Base-by-base conservation (phyloP, 257 asterid genomes). In the Mitragyna speciosa region DNA sequence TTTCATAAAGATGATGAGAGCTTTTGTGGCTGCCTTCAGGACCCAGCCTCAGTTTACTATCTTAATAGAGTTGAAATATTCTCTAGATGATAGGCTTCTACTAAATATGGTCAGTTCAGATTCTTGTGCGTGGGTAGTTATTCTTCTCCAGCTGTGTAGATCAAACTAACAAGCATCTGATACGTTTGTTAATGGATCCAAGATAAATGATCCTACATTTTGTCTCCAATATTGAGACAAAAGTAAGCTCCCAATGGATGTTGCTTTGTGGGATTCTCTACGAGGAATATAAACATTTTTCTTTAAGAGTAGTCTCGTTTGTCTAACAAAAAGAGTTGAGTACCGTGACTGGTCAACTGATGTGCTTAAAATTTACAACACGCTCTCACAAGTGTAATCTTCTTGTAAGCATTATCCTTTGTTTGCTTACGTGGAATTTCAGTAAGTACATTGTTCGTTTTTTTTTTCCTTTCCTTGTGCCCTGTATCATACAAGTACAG, bases 21-120 rank as follows among this genome's bases (percentile, higher is more conserved):
- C 59, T 91, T 95, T 56, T 95, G 98, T 71, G 91, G 93, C 81
- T 95, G 99, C 87, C 89, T 95, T 84, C 97, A 88, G 87, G 96
- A 95, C 74, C 89, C 97, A 0, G 79, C 87, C 31, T 84, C 98
- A 45, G 91, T 96, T 80, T 95, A 98, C 87, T 92, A 88, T 83
- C 87, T 95, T 49, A 85, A 90, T 70, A 83, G 87, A 81, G 89
- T 84, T 14, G 89, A 86, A 76, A 76, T 95, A 33, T 95, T 95
- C 85, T 85, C 96, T 12, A 84, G 90, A 82, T 88, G 85, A 84
- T 64, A 84, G 47, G 12, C 10, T 59, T 70, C 76, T 15, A 36
- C 61, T 26, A 6, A 14, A 16, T n/a, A 8, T 33, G 24, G 45
- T 67, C 56, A 1, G 54, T 56, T 28, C 45, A 61, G 48, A 59